A percentile compares a stretch with the other conserved stretches of the same genome.
Evolutionary conservation across 306 rosid species (phyloP).

Genomic region (Vigna trinervia): DNA sequence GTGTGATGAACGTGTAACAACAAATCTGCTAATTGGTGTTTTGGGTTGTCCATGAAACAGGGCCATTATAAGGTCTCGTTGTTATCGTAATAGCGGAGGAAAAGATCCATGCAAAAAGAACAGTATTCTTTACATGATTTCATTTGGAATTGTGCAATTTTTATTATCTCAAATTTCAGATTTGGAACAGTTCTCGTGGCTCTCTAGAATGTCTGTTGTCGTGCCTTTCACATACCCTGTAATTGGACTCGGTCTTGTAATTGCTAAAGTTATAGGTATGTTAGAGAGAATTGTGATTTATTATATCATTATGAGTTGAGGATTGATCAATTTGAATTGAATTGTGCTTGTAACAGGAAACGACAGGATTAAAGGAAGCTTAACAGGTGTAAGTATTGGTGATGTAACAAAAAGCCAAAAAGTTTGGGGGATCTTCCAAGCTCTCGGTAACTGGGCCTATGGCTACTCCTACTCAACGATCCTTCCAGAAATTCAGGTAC

Average conservation of each 20-base stretch:
- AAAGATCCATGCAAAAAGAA: constrained; percentile 40
- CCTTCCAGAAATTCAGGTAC: no score
- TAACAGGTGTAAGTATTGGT: constrained; percentile 43
- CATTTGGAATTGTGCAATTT: constrained; percentile 49
- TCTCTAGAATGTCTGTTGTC: constrained; percentile 51
- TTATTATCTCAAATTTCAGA: constrained; percentile 55
- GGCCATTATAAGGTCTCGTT: constrained; percentile 54
- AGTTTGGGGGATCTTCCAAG: constrained; percentile 55
- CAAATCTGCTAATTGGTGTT: constrained; percentile 29
- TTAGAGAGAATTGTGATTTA: background rate
- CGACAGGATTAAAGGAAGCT: constrained; percentile 43
- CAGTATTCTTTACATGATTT: constrained; percentile 47
- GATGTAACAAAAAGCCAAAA: constrained; percentile 38
- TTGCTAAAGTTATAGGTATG: constrained; percentile 53
- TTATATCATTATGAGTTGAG: background rate
- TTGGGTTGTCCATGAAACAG: constrained; percentile 31
- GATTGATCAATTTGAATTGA: background rate
- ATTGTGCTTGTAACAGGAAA: constrained; percentile 36
- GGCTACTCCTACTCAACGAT: background rate
- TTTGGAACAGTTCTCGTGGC: constrained; percentile 54
- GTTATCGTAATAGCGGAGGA: constrained; percentile 45
- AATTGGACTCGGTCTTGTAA: constrained; percentile 55
- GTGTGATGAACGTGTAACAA: background rate
- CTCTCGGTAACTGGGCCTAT: constrained; percentile 58
- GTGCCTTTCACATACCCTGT: constrained; percentile 56